Base-by-base conservation (phyloP, 2,329 filamentous ascomycete species). In the Trichoderma cornu-damae region DNA sequence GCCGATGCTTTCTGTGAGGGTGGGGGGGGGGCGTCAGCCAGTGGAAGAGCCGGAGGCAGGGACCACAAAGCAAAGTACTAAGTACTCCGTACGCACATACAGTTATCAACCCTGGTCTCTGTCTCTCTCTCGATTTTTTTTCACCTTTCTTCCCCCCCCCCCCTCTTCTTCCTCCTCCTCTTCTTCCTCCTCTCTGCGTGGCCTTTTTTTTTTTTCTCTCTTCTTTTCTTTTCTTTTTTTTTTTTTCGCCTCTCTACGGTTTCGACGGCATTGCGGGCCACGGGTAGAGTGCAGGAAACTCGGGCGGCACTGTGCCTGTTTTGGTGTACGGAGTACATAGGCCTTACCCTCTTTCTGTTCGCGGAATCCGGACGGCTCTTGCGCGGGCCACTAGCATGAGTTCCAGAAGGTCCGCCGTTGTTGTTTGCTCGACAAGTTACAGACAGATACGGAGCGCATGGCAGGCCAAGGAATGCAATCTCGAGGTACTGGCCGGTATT, bases 41-140 rank as follows among this genome's bases (percentile, higher is more conserved):
- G 37, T 53, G 56, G 56, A 58, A 58, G 49, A 47, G 48, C 49
- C 56, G 56, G 56, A 58, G 55, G 26, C 54, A 57, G 54, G 46
- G 46, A 20, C 38, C 34, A 6, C 6, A 37, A 30, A 9, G 35
- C 20, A 4, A 11, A 3, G 14, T 18, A 8, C 20, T n/a, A 16
- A 3, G 40, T 38, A 44, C 30, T 16, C 50, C 8, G 28, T 44
- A 43, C 50, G 24, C 7, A 22, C 18, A 34, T 37, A 48, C 53
- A 30, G 53, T 48, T 56, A 48, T 56, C 53, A 40, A 26, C 30
- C 43, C 43, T 14, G 28, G 50, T 44, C 50, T 22, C 34, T 12
- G 16, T 37, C 28, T 24, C n/a, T 18, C 44, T 44, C 24, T 50
- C 11, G 18, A 51, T 16, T 44, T 34, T 53, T 28, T 28, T 20